Percentiles rank a stretch among this genome's conserved stretches.
Evolutionary conservation across 805 yeast species (phyloP).

Genomic region (Ogataea nitratoaversa): DNA sequence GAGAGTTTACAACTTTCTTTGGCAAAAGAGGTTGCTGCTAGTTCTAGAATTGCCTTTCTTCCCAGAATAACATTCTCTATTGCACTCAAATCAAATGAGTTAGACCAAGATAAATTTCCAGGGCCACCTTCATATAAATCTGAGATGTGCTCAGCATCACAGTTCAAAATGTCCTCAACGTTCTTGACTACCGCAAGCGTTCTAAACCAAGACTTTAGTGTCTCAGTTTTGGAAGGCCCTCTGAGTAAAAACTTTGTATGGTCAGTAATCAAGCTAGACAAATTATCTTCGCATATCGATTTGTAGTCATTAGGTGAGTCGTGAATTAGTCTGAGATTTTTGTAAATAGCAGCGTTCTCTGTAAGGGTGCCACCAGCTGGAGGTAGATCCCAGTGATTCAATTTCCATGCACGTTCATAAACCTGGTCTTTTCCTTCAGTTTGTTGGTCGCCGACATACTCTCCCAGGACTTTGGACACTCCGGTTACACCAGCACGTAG

Average conservation of each 20-base stretch:
- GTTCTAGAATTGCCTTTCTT: conserved; percentile 36
- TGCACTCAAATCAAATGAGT: conserved; percentile 28
- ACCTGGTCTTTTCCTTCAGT: conserved; percentile 16
- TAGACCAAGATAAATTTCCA: conserved; percentile 35
- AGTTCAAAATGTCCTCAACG: conserved; percentile 16
- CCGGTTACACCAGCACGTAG: conserved; percentile 53
- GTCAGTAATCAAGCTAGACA: conserved; percentile 18
- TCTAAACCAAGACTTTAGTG: conserved; percentile 26
- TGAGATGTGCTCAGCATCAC: conserved; percentile 7
- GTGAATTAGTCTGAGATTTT: conserved; percentile 42
- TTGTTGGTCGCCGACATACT: conserved; percentile 8
- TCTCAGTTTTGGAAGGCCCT: conserved; percentile 4
- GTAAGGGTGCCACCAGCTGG: conserved; percentile 31
- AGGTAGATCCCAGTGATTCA: conserved; percentile 75
- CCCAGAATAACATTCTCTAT: conserved; percentile 43
- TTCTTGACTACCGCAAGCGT: conserved; percentile 30
- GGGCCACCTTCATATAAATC: conserved; percentile 12
- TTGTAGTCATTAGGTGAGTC: conserved; percentile 29
- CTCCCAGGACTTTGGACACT: conserved; percentile 40
- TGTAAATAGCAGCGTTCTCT: conserved; percentile 48
- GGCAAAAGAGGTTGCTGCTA: conserved; percentile 10
- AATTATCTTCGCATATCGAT: conserved; percentile 18
- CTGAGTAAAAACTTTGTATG: conserved; percentile 4
- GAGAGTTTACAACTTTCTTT: conserved; percentile 10
- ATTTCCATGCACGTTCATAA: conserved; percentile 71